phyloP scores from a whole-genome alignment of 192 early-diverging fungal genomes.

The Entomortierella parvispora region DNA sequence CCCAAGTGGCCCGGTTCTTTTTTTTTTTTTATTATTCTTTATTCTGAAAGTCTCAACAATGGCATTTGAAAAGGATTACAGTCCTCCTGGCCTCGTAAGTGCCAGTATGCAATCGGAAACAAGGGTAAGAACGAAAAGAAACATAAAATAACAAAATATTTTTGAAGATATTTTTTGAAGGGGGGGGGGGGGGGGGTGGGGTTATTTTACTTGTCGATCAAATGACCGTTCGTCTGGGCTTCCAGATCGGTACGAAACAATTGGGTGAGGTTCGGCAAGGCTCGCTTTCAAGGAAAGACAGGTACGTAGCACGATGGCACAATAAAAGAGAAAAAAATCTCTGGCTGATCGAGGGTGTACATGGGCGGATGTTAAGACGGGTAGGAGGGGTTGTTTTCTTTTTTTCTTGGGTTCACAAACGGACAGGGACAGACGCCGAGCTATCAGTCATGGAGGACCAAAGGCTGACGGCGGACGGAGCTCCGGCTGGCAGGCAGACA shows the following conservation, averaged over 20 bases:
- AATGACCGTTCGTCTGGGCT: constrained; percentile 40
- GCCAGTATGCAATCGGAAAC: constrained; percentile 17
- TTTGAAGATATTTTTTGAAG: constrained; percentile 10
- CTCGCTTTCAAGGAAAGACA: constrained; percentile 34
- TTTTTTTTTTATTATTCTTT: constrained; percentile 10
- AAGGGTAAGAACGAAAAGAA: constrained; percentile 7
- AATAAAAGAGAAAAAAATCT: constrained; percentile 1
- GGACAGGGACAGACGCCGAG: not conserved
- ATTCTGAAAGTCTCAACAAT: constrained; percentile 1
- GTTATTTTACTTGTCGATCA: constrained; percentile 52
- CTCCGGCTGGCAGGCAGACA: constrained; percentile 39
- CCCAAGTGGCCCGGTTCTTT: too few species aligned
- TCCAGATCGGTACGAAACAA: constrained; percentile 45
- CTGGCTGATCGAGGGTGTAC: constrained; percentile 52
- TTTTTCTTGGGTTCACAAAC: constrained; percentile 13
- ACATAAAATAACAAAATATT: constrained; percentile 2
- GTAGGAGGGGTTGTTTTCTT: not conserved
- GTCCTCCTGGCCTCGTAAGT: constrained; percentile 5
- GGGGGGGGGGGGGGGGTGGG: not conserved
- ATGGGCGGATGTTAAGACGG: not conserved
- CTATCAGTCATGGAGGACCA: constrained; percentile 32
- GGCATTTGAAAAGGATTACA: constrained; percentile 1
- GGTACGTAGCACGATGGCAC: constrained; percentile 49
- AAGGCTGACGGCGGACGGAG: constrained; percentile 40
- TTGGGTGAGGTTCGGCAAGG: constrained; percentile 49